phyloP scores from a whole-genome alignment of 2,329 filamentous ascomycete genomes.

The Fusarium agapanthi region DNA sequence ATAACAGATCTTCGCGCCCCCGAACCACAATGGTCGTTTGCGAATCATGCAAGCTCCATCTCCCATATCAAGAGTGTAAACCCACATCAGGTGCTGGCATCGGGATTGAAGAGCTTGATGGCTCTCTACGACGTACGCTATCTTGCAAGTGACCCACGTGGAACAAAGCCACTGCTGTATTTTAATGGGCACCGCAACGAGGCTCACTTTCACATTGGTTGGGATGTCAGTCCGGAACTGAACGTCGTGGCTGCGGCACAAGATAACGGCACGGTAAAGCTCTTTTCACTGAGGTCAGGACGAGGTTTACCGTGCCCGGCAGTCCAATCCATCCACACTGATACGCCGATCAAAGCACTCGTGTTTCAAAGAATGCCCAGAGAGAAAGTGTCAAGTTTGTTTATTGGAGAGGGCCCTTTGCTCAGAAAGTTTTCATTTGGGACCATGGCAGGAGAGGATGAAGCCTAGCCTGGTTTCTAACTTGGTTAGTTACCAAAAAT shows the following conservation, averaged over 20 bases:
- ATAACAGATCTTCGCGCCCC: constrained; percentile 56
- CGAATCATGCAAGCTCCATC: constrained; percentile 52
- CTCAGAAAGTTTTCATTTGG: too few relatives aligned
- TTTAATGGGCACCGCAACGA: constrained; percentile 63
- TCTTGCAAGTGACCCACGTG: constrained; percentile 25
- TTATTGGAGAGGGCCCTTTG: too few relatives aligned
- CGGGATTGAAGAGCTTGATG: constrained; percentile 60
- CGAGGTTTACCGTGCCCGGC: too few relatives aligned
- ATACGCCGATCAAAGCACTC: constrained; percentile 54
- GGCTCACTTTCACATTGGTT: constrained; percentile 58
- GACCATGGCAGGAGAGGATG: too few relatives aligned
- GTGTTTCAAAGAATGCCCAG: constrained; percentile 56
- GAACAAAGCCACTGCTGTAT: constrained; percentile 51
- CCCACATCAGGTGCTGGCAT: constrained; percentile 60
- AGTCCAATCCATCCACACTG: too few relatives aligned
- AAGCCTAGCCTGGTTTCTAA: too few relatives aligned
- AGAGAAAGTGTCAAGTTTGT: too few relatives aligned
- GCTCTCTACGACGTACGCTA: constrained; percentile 67
- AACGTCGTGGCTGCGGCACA: constrained; percentile 64
- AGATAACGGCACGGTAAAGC: constrained; percentile 56
- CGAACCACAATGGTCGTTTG: constrained; percentile 45
- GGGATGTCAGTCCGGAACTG: constrained; percentile 58
- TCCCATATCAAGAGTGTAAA: constrained; percentile 61
- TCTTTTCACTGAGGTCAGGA: constrained; percentile 62
- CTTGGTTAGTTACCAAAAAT: too few relatives aligned